phyloP scores from a whole-genome alignment of 306 rosid species.

The Acacia acuminata region DNA sequence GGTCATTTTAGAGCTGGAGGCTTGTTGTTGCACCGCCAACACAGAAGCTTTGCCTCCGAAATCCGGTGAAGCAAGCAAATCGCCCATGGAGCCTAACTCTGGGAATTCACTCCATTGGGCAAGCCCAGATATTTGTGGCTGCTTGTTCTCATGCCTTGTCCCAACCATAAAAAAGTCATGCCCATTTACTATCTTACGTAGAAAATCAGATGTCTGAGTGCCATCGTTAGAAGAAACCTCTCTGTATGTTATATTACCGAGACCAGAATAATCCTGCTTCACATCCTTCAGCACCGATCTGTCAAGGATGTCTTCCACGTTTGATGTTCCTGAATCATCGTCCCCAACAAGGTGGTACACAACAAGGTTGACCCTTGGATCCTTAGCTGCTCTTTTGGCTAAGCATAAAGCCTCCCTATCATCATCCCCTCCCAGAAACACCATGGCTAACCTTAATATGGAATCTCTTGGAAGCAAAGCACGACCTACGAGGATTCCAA shows the following conservation, averaged over 20 bases:
- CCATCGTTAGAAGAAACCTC: constrained; percentile 33
- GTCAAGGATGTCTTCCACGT: constrained; percentile 33
- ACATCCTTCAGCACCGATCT: constrained; percentile 7
- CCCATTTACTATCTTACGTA: constrained; percentile 34
- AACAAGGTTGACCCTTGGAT: constrained; percentile 30
- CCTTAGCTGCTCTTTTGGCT: constrained; percentile 41
- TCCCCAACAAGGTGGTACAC: constrained; percentile 38
- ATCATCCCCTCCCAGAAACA: constrained; percentile 57
- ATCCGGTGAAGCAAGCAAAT: constrained; percentile 68
- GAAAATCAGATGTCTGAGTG: constrained; percentile 35
- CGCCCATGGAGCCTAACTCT: constrained; percentile 64
- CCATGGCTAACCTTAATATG: constrained; percentile 34
- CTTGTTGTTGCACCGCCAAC: constrained; percentile 60
- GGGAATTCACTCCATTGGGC: constrained; percentile 55
- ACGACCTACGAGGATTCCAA: constrained; percentile 52
- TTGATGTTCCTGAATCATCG: not conserved
- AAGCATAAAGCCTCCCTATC: constrained; percentile 56
- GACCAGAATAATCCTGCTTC: not conserved
- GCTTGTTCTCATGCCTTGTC: constrained; percentile 37
- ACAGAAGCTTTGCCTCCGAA: constrained; percentile 39
- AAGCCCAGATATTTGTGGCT: constrained; percentile 51
- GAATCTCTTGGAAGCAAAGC: not conserved
- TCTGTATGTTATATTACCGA: constrained; percentile 7
- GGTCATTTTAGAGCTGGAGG: constrained; percentile 9
- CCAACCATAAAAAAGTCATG: constrained; percentile 62